Conservation (phyloP, 106 monocot genomes). For the Dioscorea alata region DNA sequence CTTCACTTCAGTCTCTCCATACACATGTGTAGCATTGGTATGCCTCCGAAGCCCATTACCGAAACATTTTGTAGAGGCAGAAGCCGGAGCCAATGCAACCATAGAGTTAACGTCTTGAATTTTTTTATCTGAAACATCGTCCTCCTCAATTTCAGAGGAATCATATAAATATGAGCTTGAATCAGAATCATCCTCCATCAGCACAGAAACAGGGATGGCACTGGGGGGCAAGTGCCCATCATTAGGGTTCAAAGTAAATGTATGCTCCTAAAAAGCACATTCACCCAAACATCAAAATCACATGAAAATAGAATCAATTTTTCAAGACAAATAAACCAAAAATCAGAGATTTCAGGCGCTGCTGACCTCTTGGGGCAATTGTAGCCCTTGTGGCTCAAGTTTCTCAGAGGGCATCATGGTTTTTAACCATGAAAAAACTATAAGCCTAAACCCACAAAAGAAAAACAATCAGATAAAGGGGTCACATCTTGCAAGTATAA, state of each 20-base stretch:
- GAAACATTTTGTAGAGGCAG: background rate
- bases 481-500: no score
- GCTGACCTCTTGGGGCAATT: slow-evolving; percentile 42
- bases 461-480: no score
- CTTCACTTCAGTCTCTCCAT: slow-evolving; percentile 20
- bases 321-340: background rate
- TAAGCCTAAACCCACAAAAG: background rate
- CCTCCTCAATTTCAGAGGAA: slow-evolving; percentile 61
- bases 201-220: slow-evolving; percentile 28
- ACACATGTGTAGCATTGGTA: slow-evolving; percentile 47
- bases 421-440: background rate
- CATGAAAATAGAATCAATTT: background rate
- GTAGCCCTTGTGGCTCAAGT: slow-evolving; percentile 28
- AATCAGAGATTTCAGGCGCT: background rate
- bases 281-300: background rate
- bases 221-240: slow-evolving; percentile 53
- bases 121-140: slow-evolving; percentile 14
- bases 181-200: slow-evolving; percentile 26
- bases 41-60: background rate
- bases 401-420: slow-evolving; percentile 43
- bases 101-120: slow-evolving; percentile 1
- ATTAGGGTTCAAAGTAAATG: slow-evolving; percentile 2
- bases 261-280: slow-evolving; percentile 4
- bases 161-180: slow-evolving; percentile 73
- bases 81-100: background rate